A percentile compares a stretch with the other conserved stretches of the same genome.
phyloP scores from a whole-genome alignment of 2,329 filamentous ascomycete genomes.

The Colletotrichum tofieldiae region DNA sequence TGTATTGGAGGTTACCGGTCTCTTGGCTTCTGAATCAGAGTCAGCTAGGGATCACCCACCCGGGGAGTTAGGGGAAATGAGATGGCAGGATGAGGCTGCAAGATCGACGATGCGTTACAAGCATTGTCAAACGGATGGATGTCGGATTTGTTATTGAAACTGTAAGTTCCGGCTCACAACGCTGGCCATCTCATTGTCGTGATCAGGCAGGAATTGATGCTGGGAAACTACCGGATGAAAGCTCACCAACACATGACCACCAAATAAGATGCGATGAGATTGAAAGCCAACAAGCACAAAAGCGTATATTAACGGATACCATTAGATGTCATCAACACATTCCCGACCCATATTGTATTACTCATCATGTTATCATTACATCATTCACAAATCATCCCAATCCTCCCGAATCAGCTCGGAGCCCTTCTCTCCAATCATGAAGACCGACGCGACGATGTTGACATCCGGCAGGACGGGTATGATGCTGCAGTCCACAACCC shows the following conservation, averaged over 20 bases:
- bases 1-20: too few relatives aligned
- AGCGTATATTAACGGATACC: not conserved
- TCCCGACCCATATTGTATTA: not conserved
- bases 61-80: not conserved
- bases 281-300: not conserved
- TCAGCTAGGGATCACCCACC: not conserved
- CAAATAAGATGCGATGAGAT: not conserved
- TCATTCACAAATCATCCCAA: conserved; percentile 31
- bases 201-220: not conserved
- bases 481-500: conserved; percentile 63
- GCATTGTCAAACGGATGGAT: not conserved
- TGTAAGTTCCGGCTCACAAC: not conserved
- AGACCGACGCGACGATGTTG: conserved; percentile 48
- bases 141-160: not conserved
- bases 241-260: not conserved
- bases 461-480: conserved; percentile 60
- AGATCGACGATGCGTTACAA: not conserved
- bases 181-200: not conserved
- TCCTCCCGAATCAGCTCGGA: conserved; percentile 51
- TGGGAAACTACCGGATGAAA: not conserved
- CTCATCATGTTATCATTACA: not conserved
- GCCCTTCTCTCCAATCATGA: conserved; percentile 52
- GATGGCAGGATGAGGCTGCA: not conserved
- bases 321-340: not conserved
- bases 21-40: too few relatives aligned